Evolutionary conservation across 2,329 filamentous ascomycete species (phyloP).

Genomic region (Ophiostoma populinum): DNA sequence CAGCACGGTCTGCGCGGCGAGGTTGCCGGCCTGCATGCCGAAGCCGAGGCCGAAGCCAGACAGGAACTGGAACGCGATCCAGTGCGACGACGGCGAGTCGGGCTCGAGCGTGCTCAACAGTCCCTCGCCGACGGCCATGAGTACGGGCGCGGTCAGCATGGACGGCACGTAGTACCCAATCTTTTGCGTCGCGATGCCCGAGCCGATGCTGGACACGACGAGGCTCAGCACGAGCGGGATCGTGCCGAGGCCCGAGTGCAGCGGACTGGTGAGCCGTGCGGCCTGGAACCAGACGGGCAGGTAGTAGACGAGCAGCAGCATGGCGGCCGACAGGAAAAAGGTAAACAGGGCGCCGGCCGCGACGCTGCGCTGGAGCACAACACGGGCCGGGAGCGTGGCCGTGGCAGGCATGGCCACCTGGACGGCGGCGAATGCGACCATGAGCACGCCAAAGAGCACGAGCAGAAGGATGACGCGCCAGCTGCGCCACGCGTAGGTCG

Average conservation of each 20-base stretch:
- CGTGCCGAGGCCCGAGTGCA: constrained; percentile 22
- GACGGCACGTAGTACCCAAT: constrained; percentile 20
- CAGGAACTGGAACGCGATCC: constrained; percentile 25
- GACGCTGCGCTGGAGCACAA: constrained; percentile 17
- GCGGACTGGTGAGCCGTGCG: constrained; percentile 21
- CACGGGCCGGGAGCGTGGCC: constrained; percentile 22
- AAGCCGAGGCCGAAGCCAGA: constrained; percentile 27
- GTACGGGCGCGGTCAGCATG: constrained; percentile 11
- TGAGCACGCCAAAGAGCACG: constrained; percentile 14
- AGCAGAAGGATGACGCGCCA: constrained; percentile 18
- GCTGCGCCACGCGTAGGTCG: constrained; percentile 17
- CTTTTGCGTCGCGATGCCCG: constrained; percentile 19
- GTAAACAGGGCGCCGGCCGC: background rate
- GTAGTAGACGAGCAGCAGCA: constrained; percentile 8
- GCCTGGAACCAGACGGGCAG: constrained; percentile 26
- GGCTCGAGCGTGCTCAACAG: constrained; percentile 25
- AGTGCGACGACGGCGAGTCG: constrained; percentile 9
- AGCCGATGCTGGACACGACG: constrained; percentile 21
- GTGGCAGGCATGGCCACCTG: constrained; percentile 18
- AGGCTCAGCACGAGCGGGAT: constrained; percentile 23
- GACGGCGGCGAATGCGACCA: constrained; percentile 15
- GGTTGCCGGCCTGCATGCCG: constrained; percentile 25
- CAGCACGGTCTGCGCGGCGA: constrained; percentile 30
- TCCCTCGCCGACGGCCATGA: constrained; percentile 17
- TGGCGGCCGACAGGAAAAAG: constrained; percentile 1